Conservation (phyloP, 768 basidiomycete genomes). For the Hypholoma fasciculare region DNA sequence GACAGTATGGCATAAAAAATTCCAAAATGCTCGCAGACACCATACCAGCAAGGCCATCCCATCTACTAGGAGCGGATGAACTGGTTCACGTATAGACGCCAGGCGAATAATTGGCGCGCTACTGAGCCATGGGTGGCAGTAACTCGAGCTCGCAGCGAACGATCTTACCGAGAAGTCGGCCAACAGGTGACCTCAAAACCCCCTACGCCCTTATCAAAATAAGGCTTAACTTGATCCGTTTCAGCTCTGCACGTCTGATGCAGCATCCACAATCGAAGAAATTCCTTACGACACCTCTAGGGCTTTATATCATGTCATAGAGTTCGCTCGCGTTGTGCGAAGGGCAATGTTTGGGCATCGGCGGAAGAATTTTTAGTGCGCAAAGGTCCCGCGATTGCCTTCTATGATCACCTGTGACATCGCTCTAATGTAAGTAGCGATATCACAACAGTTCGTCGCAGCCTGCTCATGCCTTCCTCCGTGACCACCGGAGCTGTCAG, state of each 20-base stretch:
- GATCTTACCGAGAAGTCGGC: too few species aligned
- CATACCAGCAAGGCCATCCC: too few species aligned
- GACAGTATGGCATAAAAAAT: neutral
- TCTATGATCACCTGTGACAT: slow-evolving; percentile 5
- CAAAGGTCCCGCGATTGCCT: slow-evolving; percentile 2
- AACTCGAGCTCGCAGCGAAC: neutral
- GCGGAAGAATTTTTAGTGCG: slow-evolving; percentile 1
- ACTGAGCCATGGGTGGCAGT: neutral
- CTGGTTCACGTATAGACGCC: neutral
- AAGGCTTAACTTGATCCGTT: neutral
- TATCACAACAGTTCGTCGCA: slow-evolving; percentile 1
- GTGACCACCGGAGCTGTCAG: slow-evolving; percentile 13
- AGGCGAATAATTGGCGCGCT: neutral
- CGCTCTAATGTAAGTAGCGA: neutral
- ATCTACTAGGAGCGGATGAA: too few species aligned
- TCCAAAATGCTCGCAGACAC: too few species aligned
- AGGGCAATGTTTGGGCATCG: slow-evolving; percentile 2
- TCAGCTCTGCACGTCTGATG: neutral
- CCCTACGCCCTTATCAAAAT: neutral
- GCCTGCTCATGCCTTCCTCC: slow-evolving; percentile 6
- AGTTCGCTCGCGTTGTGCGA: neutral
- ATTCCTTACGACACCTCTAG: neutral
- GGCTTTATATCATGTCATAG: neutral
- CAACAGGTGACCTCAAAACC: neutral
- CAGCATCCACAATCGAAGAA: too few species aligned